Conservation (phyloP, 2,329 filamentous ascomycete species). For the Diplodia corticola region DNA sequence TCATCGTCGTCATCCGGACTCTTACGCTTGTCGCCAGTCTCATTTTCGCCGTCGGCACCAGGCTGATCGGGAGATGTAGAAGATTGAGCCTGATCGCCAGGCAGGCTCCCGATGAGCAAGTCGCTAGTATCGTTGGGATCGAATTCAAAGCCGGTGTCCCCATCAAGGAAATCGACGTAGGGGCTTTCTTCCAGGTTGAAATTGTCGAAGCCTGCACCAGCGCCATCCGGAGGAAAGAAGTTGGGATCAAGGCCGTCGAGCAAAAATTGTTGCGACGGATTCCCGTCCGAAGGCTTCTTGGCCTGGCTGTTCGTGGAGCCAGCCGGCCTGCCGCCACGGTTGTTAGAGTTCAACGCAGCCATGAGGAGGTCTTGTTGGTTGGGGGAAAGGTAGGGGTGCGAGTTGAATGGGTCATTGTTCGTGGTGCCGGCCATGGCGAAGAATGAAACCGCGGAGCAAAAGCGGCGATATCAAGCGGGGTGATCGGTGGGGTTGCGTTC, state of each 20-base stretch:
- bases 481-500: neutral
- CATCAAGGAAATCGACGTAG: slow-evolving; percentile 79
- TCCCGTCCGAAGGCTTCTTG: slow-evolving; percentile 27
- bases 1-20: slow-evolving; percentile 62
- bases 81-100: slow-evolving; percentile 52
- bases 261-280: slow-evolving; percentile 36
- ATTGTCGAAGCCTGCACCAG: slow-evolving; percentile 52
- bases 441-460: slow-evolving; percentile 21
- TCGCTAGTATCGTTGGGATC: slow-evolving; percentile 61
- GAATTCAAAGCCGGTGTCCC: slow-evolving; percentile 74
- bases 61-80: neutral
- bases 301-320: slow-evolving; percentile 30
- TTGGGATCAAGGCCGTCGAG: slow-evolving; percentile 37
- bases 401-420: slow-evolving; percentile 43
- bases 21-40: slow-evolving; percentile 68
- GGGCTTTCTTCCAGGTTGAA: slow-evolving; percentile 67
- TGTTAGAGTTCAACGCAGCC: slow-evolving; percentile 49
- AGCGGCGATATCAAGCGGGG: neutral
- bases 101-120: slow-evolving; percentile 73
- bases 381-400: slow-evolving; percentile 47
- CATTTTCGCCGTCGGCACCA: slow-evolving; percentile 29
- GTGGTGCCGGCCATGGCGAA: slow-evolving; percentile 38
- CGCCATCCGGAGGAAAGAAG: slow-evolving; percentile 42
- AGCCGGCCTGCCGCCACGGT: slow-evolving; percentile 29
- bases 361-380: slow-evolving; percentile 51